phyloP scores from a whole-genome alignment of 306 rosid genomes.

The Ammopiptanthus mongolicus region DNA sequence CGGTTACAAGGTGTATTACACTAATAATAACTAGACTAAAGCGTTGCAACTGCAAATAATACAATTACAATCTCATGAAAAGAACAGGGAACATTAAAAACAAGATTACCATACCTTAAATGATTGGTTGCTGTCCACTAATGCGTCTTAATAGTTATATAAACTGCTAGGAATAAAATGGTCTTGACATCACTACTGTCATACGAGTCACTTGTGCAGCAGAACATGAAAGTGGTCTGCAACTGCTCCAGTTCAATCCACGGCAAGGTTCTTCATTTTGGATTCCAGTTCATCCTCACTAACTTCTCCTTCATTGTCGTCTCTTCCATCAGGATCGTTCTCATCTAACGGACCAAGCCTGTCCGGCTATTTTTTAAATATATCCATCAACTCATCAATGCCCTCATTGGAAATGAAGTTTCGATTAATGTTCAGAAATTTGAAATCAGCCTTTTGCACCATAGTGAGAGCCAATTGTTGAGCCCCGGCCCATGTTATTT shows the following conservation, averaged over 20 bases:
- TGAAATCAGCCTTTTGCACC: constrained; percentile 64
- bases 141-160: constrained; percentile 19
- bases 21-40: constrained; percentile 17
- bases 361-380: constrained; percentile 54
- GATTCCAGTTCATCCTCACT: constrained; percentile 57
- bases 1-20: background rate
- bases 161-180: constrained; percentile 9
- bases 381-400: constrained; percentile 55
- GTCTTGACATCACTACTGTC: background rate
- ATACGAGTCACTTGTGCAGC: constrained; percentile 1
- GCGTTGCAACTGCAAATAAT: constrained; percentile 22
- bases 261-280: constrained; percentile 80
- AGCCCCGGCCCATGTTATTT: constrained; percentile 66
- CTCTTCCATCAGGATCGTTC: constrained; percentile 81
- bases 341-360: constrained; percentile 75
- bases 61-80: constrained; percentile 1
- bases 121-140: background rate
- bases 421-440: constrained; percentile 64
- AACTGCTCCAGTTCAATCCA: constrained; percentile 24
- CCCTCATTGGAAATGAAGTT: constrained; percentile 82
- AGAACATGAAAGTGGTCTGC: background rate
- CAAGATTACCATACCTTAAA: constrained; percentile 9
- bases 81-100: background rate
- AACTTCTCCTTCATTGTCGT: constrained; percentile 39
- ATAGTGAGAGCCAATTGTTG: constrained; percentile 62